Evolutionary conservation across 768 basidiomycete species (phyloP).

Genomic region (Lactarius trivialis): DNA sequence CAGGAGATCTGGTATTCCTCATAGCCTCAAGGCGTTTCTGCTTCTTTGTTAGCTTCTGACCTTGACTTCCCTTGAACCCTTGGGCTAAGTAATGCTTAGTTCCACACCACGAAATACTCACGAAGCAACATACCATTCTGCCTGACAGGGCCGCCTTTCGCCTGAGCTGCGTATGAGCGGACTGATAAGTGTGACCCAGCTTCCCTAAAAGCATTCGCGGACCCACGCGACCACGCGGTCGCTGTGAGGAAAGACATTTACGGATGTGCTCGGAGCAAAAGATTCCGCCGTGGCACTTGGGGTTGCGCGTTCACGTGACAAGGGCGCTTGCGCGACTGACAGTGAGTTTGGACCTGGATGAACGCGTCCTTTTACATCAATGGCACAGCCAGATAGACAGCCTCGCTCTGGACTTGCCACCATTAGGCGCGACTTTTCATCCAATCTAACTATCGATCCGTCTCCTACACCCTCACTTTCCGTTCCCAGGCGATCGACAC

Average conservation of each 20-base stretch:
- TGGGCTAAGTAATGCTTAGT: conserved; percentile 8
- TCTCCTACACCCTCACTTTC: conserved; percentile 36
- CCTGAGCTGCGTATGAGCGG: conserved; percentile 15
- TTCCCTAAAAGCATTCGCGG: neutral
- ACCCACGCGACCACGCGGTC: neutral
- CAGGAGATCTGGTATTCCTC: conserved; percentile 12
- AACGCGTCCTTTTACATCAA: conserved; percentile 4
- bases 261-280: neutral
- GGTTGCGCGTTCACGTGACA: conserved; percentile 10
- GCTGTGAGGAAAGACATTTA: conserved; percentile 12
- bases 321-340: neutral
- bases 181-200: neutral
- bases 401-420: conserved; percentile 53
- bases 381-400: conserved; percentile 22
- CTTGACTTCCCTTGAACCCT: conserved; percentile 15
- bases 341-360: neutral
- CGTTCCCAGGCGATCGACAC: conserved; percentile 33
- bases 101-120: neutral
- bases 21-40: conserved; percentile 5
- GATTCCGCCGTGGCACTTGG: neutral
- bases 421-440: conserved; percentile 59
- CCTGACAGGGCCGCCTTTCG: conserved; percentile 8
- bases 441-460: conserved; percentile 23
- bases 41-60: conserved; percentile 7
- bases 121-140: conserved; percentile 10